Evolutionary conservation across 371 early-diverging fungal species (phyloP), one percentile per base, ranked within the genome.

Genomic region (Lichtheimia ornata): DNA sequence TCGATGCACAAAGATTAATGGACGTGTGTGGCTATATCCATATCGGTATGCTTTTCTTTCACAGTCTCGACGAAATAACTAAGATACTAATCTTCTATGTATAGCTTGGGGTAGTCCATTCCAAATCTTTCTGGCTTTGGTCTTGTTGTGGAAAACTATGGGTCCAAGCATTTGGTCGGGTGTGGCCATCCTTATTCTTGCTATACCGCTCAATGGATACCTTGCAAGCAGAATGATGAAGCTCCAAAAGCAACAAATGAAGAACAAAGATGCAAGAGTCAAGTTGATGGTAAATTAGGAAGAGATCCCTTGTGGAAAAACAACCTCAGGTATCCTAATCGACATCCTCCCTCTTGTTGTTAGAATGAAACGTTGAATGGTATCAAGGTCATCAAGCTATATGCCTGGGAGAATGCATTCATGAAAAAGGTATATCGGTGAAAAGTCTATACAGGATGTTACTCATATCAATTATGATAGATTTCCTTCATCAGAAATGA

Each of bases 351-450:
- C 12, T 45, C 45, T 6, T 45, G 45, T 14, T n/a, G n/a, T 14
- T 45, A 70, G 71, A 78, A 97, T 74, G 98, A 98, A 78, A 73
- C 96, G 7, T 72, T 98, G 59, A 90, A 89, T 59, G 97, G 96
- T 13, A 97, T 97, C 67, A 93, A 93, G 66, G 94, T 95, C 30
- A 91, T 96, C 73, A 96, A 96, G 73, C 73, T 93, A 18, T 92
- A 91, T 61, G 89, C 90, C 4, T 94, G 92, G 92, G 92, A 91
- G 69, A 62, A 61, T 6, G 73, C 87, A 9, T 91, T 92, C 54
- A 71, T 83, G 61, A 68, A 87, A 66, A 73, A 77, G 59, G 68
- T 71, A 60, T 51, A 35, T 53, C 27, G 24, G 12, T 22, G 43
- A 6, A 40, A 22, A 40, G 1, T 24, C 6, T 4, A 12, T 11